phyloP scores from a whole-genome alignment of 1,284 basidiomycete genomes.

The Leccinum variabile region DNA sequence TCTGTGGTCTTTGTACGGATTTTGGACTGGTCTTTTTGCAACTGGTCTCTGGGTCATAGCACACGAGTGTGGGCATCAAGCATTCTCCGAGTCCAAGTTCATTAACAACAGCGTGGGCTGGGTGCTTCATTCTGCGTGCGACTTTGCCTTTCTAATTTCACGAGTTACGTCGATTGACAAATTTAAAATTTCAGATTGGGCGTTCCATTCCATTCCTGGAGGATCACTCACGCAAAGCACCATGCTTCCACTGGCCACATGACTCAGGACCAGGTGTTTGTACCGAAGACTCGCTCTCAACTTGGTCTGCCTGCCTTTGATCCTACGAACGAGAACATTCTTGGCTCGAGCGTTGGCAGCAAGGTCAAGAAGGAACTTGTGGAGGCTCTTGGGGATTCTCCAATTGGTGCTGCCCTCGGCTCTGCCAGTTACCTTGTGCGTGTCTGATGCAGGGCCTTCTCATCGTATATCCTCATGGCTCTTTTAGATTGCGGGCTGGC shows the following conservation, averaged over 20 bases:
- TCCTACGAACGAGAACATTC: conserved; percentile 65
- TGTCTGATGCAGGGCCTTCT: conserved; percentile 3
- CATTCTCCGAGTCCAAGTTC: conserved; percentile 92
- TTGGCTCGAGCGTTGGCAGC: conserved; percentile 68
- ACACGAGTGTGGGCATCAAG: conserved; percentile 94
- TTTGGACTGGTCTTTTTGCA: conserved; percentile 83
- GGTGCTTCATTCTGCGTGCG: conserved; percentile 87
- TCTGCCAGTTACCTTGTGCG: conserved; percentile 73
- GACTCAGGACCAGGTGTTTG: conserved; percentile 96
- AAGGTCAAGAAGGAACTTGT: conserved; percentile 77
- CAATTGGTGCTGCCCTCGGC: conserved; percentile 72
- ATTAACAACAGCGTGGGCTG: conserved; percentile 96
- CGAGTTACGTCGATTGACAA: conserved; percentile 29
- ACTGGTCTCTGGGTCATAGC: conserved; percentile 96
- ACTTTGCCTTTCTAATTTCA: conserved; percentile 14
- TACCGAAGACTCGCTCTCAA: conserved; percentile 85
- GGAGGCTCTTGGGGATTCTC: conserved; percentile 93
- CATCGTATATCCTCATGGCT: conserved; percentile 5
- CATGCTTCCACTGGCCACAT: conserved; percentile 95
- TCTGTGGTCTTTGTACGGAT: conserved; percentile 82
- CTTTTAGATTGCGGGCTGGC: conserved; percentile 79
- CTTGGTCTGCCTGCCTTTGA: conserved; percentile 64
- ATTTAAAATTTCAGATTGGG: conserved; percentile 61
- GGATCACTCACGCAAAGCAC: conserved; percentile 95
- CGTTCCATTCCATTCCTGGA: conserved; percentile 98